phyloP scores from a whole-genome alignment of 1,284 basidiomycete genomes.

The Porogramme epimiltina region DNA sequence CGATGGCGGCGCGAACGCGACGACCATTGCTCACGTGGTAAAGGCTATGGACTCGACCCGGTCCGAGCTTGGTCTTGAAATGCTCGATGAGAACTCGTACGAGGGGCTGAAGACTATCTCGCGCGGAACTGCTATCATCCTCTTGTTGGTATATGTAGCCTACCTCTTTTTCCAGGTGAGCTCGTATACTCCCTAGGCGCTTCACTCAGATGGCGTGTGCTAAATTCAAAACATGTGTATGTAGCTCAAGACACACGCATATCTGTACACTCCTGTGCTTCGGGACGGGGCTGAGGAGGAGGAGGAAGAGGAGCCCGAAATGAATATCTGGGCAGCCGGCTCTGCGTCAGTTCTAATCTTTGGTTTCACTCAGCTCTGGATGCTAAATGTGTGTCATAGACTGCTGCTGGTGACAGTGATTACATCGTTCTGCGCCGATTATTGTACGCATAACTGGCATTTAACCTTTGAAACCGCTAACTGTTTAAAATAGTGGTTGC shows the following conservation, averaged over 20 bases:
- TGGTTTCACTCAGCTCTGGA: neutral
- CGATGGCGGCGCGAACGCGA: conserved; percentile 10
- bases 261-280: conserved; percentile 24
- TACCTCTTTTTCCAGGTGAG: conserved; percentile 79
- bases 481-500: conserved; percentile 63
- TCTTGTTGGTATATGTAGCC: conserved; percentile 81
- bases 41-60: conserved; percentile 8
- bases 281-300: conserved; percentile 25
- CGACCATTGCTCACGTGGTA: conserved; percentile 10
- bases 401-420: conserved; percentile 71
- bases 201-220: neutral
- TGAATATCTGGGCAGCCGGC: conserved; percentile 71
- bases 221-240: conserved; percentile 38
- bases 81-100: conserved; percentile 34
- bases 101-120: conserved; percentile 77
- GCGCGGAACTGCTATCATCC: conserved; percentile 80
- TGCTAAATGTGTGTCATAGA: conserved; percentile 33
- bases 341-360: conserved; percentile 45
- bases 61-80: conserved; percentile 18
- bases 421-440: conserved; percentile 88
- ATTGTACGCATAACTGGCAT: conserved; percentile 44
- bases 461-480: neutral
- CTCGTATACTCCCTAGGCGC: neutral
- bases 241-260: conserved; percentile 39
- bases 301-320: conserved; percentile 57